Conservation (phyloP, 2,329 filamentous ascomycete genomes). For the Dactylellina parvicollis region DNA sequence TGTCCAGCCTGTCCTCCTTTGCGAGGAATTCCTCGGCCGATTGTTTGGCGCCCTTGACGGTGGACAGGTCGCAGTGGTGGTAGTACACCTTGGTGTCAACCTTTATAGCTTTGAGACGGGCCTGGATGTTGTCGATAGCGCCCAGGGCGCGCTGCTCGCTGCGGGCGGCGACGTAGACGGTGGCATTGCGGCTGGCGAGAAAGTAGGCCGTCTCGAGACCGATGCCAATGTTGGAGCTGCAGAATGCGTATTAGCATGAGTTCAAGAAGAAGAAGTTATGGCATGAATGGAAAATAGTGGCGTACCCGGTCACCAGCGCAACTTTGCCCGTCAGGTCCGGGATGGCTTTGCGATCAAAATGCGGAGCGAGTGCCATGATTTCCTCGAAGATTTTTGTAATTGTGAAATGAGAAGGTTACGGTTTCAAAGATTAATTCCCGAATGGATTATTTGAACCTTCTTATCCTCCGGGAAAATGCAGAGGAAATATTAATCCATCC, state of each 20-base stretch:
- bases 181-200: constrained; percentile 55
- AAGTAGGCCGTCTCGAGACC: constrained; percentile 56
- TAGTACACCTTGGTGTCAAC: constrained; percentile 58
- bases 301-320: constrained; percentile 56
- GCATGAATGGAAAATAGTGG: not conserved
- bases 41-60: constrained; percentile 62
- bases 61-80: constrained; percentile 64
- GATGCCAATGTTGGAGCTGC: constrained; percentile 55
- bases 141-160: constrained; percentile 60
- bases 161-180: constrained; percentile 55
- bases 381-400: not conserved
- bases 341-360: constrained; percentile 14
- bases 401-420: not conserved
- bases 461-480: no score
- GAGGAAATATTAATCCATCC: no score
- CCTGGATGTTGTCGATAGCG: constrained; percentile 59
- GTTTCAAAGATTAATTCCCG: no score
- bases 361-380: constrained; percentile 8
- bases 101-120: constrained; percentile 52
- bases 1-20: constrained; percentile 62
- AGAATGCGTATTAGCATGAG: not conserved
- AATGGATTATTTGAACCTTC: no score
- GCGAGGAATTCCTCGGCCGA: constrained; percentile 62
- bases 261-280: no score
- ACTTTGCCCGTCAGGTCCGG: constrained; percentile 56